A percentile compares a stretch with the other conserved stretches of the same genome.
These are phyloP conservation scores for Botrytis byssoidea DNA, from an alignment of 2,329 filamentous ascomycete genomes.

Conservation along the genomic window DNA sequence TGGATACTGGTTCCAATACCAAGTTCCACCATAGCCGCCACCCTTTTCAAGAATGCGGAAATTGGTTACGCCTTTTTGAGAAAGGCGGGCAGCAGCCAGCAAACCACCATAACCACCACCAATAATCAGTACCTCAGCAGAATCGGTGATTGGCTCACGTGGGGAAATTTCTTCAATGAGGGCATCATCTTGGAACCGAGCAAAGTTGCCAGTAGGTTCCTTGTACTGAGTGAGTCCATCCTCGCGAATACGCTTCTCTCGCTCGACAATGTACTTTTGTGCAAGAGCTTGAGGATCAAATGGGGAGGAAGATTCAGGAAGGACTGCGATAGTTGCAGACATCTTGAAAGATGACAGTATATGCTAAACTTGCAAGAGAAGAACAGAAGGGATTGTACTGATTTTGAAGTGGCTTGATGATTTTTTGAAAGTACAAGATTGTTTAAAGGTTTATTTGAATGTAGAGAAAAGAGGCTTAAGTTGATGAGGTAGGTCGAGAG, in stretches of 20 bases:
- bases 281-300: conserved; percentile 11
- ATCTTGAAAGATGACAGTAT: not conserved
- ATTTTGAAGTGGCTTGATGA: not conserved
- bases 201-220: conserved; percentile 15
- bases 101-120: conserved; percentile 43
- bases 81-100: conserved; percentile 44
- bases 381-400: not conserved
- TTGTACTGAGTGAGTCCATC: conserved; percentile 21
- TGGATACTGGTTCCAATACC: conserved; percentile 56
- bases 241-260: conserved; percentile 17
- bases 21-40: conserved; percentile 47
- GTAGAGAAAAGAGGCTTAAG: not conserved
- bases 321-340: conserved; percentile 14
- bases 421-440: not conserved
- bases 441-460: not conserved
- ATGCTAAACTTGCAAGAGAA: not conserved
- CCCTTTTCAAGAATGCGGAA: conserved; percentile 45
- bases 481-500: not conserved
- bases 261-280: conserved; percentile 14
- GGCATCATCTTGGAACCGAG: conserved; percentile 13
- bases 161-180: not conserved
- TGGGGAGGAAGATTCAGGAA: conserved; percentile 14
- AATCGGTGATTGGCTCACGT: conserved; percentile 13
- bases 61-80: conserved; percentile 46
- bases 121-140: conserved; percentile 40